Conservation (phyloP, 129 eudicot species). For the Flaveria linearis region DNA sequence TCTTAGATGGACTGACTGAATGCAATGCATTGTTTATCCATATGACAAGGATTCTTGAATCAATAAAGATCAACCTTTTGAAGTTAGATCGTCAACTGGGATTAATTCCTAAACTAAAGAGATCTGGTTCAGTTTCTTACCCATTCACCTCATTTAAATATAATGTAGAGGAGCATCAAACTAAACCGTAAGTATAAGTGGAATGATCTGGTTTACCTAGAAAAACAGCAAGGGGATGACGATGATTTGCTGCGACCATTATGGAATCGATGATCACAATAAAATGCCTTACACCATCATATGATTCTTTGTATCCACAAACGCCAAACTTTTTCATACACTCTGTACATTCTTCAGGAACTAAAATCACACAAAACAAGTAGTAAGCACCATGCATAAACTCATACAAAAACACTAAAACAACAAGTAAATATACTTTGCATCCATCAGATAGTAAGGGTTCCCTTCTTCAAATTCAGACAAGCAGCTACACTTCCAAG, state of each 20-base stretch:
- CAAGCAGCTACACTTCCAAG: slow-evolving; percentile 24
- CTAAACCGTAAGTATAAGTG: background rate
- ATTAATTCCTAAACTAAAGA: background rate
- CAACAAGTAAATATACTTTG: slow-evolving; percentile 21
- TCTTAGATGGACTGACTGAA: background rate
- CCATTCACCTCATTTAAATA: background rate
- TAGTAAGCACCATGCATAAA: background rate
- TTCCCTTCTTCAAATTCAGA: slow-evolving; percentile 34
- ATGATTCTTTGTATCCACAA: slow-evolving; percentile 21
- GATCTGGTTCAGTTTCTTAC: background rate
- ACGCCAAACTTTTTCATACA: slow-evolving; percentile 13
- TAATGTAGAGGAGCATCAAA: background rate
- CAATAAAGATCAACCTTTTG: background rate
- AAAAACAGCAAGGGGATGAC: slow-evolving; percentile 27
- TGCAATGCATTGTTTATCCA: background rate
- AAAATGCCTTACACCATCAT: slow-evolving; percentile 17
- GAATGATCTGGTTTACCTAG: slow-evolving; percentile 22
- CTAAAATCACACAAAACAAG: slow-evolving; percentile 19
- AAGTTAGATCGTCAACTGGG: background rate
- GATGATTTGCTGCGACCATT: slow-evolving; percentile 27
- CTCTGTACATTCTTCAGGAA: slow-evolving; percentile 32
- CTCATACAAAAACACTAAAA: background rate
- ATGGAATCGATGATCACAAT: slow-evolving; percentile 21
- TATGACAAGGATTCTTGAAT: background rate
- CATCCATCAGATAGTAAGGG: slow-evolving; percentile 36